Base-by-base conservation (phyloP, 2,329 filamentous ascomycete genomes). In the Fusarium subtropicale region DNA sequence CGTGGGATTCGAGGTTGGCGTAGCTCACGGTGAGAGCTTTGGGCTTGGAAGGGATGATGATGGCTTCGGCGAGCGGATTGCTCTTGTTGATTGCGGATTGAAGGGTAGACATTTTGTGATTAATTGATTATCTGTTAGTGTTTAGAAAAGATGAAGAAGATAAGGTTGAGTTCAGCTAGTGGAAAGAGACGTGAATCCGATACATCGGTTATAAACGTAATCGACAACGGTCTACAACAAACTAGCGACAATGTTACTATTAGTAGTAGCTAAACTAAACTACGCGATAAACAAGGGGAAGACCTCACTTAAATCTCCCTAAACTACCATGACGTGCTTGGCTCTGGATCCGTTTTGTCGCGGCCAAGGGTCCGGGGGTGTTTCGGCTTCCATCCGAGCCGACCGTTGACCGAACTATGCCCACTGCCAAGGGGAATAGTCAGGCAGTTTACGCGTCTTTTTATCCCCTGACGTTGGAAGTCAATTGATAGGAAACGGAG, bases 21-120 rank as follows among this genome's bases (percentile, higher is more conserved):
- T 93, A 95, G 39, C 90, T 90, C 68, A 93, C 83, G n/a, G 84
- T 87, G 64, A 93, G 83, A 62, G 90, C 81, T 9, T 79, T 76
- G 9, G 88, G 83, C 69, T 87, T 88, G 61, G 86, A 87, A 31
- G 92, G 92, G 50, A 96, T 84, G 76, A 96, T 92, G 78, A 96
- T 83, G 64, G 92, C 92, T 60, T 81, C 79, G 24, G 84, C 78
- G 62, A 78, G 77, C 67, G 77, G 76, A 41, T 76, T 76, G 77
- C 85, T 84, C 67, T 71, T 63, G 53, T 82, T 78, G 74, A 86
- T 83, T 75, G 84, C 82, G 66, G 80, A 81, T 68, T 85, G 82
- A 56, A 87, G 82, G n/a, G 85, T 86, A 58, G 39, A 44, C 52
- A 62, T 61, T 38, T 33, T 42, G 22, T 15, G 2, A 51, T 38